Percentiles rank a stretch among this genome's conserved stretches.
Conservation (phyloP, 2,329 filamentous ascomycete genomes). For the Diaporthe vexans region DNA sequence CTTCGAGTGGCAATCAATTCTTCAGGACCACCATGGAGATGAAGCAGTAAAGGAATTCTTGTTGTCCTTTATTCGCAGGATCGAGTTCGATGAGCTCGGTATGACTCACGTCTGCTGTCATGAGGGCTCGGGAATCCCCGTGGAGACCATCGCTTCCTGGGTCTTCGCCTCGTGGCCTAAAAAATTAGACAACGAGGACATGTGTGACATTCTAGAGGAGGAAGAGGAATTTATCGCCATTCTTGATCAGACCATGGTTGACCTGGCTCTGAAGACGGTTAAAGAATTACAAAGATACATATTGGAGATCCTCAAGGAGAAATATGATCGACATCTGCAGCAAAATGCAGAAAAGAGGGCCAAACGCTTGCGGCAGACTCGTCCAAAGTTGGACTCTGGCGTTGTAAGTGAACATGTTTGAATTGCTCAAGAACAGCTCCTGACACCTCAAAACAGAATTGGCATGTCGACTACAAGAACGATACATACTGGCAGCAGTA, state of each 20-base stretch:
- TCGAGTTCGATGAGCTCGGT: neutral
- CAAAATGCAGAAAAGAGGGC: neutral
- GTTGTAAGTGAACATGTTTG: neutral
- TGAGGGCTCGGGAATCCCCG: neutral
- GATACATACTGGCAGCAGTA: neutral
- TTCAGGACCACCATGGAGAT: neutral
- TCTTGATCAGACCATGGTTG: neutral
- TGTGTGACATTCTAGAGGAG: neutral
- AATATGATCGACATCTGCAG: neutral
- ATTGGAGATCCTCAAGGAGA: neutral
- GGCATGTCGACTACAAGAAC: neutral
- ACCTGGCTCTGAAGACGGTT: neutral
- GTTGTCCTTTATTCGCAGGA: neutral
- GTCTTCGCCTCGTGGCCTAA: neutral
- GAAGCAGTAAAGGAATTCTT: neutral
- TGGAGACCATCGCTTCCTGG: too few species aligned
- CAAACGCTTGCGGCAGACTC: neutral
- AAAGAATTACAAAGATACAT: neutral
- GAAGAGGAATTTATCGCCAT: neutral
- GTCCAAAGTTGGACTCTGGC: neutral
- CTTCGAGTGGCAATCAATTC: slow-evolving; percentile 1
- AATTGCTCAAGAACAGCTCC: rapidly evolving
- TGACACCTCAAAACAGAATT: neutral
- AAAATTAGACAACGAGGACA: neutral
- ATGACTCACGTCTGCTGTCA: slow-evolving; percentile 15